A percentile compares a stretch with the other conserved stretches of the same genome.
phyloP scores from a whole-genome alignment of 257 asterid species.

The Schizonepeta tenuifolia region DNA sequence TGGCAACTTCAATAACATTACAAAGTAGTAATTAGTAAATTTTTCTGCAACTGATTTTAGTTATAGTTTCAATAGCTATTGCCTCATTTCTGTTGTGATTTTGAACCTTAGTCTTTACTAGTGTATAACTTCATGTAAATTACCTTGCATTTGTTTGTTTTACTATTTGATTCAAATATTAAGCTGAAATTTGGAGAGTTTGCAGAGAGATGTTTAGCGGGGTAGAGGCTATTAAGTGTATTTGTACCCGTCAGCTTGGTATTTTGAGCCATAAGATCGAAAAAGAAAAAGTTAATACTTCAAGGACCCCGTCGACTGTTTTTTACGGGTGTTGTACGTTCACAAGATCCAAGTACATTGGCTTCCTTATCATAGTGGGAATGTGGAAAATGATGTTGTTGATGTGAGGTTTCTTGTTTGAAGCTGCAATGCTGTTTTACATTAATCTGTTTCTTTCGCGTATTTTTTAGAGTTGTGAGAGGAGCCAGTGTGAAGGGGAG shows the following conservation, averaged over 20 bases:
- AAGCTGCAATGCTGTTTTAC: background rate
- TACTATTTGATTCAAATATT: background rate
- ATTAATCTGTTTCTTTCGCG: background rate
- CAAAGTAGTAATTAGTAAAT: background rate
- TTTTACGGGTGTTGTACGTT: constrained; percentile 3
- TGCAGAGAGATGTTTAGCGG: background rate
- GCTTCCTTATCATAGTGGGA: background rate
- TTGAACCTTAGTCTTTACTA: background rate
- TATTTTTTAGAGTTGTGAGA: constrained; percentile 5
- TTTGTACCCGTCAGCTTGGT: background rate
- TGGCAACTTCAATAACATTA: background rate
- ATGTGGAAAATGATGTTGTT: background rate
- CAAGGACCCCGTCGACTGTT: background rate
- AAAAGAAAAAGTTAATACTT: background rate
- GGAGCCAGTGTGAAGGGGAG: constrained; percentile 9
- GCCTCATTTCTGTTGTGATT: constrained; percentile 1
- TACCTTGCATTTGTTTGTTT: background rate
- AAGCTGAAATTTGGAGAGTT: constrained; percentile 9
- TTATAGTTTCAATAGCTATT: background rate
- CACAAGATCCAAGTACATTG: constrained; percentile 3
- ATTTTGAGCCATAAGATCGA: background rate
- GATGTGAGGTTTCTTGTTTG: background rate
- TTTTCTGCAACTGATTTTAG: background rate
- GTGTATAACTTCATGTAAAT: background rate
- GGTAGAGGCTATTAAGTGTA: constrained; percentile 8